phyloP scores from a whole-genome alignment of 495 filamentous ascomycete genomes.

The Acidomyces sp. region DNA sequence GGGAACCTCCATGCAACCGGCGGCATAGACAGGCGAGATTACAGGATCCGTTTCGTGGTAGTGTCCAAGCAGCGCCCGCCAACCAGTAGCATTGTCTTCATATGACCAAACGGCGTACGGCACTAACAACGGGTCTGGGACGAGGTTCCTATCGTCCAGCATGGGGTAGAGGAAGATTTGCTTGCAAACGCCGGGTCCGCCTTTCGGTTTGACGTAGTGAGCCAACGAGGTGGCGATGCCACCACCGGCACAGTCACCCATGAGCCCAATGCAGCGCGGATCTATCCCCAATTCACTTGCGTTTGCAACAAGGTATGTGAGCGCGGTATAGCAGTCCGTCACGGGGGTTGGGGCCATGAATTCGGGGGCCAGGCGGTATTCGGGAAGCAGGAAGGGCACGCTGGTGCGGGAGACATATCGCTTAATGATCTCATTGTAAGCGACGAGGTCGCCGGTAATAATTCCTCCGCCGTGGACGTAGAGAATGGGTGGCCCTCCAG shows the following conservation, averaged over 20 bases:
- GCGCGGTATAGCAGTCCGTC: conserved; percentile 24
- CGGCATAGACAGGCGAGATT: conserved; percentile 4
- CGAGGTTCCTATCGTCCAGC: conserved; percentile 29
- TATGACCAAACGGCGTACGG: conserved; percentile 9
- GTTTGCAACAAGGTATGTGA: conserved; percentile 20
- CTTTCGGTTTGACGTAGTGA: conserved; percentile 20
- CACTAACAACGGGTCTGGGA: conserved; percentile 2
- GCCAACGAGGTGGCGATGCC: conserved; percentile 20
- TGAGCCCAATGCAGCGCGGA: conserved; percentile 18
- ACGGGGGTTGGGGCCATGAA: conserved; percentile 13
- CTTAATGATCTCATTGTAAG: conserved; percentile 10
- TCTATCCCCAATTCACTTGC: conserved; percentile 22
- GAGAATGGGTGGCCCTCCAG: conserved; percentile 8
- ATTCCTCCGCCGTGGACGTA: conserved; percentile 16
- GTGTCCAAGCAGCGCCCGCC: conserved; percentile 13
- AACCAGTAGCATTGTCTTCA: conserved; percentile 13
- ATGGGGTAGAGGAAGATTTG: conserved; percentile 41
- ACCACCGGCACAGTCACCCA: conserved; percentile 24
- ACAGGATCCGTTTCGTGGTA: neutral
- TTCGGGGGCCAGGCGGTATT: conserved; percentile 27
- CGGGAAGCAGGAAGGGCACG: conserved; percentile 26
- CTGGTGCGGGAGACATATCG: conserved; percentile 12
- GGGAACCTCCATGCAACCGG: conserved; percentile 9
- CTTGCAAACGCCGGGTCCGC: conserved; percentile 30
- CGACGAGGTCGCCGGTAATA: conserved; percentile 6